These are phyloP conservation scores for Sanghuangporus weigelae DNA, from an alignment of 1,284 basidiomycete genomes.

Conservation along the genomic window DNA sequence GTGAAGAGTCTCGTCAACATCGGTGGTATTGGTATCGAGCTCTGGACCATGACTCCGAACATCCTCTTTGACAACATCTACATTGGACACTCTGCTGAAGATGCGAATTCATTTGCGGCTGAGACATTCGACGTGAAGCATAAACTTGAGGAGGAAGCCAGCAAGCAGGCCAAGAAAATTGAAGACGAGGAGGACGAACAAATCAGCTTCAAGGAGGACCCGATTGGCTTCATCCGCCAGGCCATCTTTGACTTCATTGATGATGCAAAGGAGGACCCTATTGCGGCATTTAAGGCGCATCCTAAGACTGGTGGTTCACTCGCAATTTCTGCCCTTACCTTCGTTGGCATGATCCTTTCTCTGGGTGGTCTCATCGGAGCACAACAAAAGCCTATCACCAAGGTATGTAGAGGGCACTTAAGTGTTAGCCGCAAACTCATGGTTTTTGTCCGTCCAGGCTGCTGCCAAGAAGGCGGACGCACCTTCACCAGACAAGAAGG, in stretches of 20 bases:
- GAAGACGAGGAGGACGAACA: conserved; percentile 52
- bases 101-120: conserved; percentile 75
- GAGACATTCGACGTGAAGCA: conserved; percentile 88
- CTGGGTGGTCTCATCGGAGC: conserved; percentile 75
- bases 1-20: conserved; percentile 82
- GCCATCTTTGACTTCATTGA: conserved; percentile 74
- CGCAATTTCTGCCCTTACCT: conserved; percentile 63
- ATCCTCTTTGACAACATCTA: conserved; percentile 96
- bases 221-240: conserved; percentile 72
- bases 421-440: neutral
- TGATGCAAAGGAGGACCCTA: conserved; percentile 64
- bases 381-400: conserved; percentile 63
- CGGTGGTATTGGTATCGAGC: conserved; percentile 91
- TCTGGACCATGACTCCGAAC: conserved; percentile 99
- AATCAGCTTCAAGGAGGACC: conserved; percentile 64
- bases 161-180: conserved; percentile 37
- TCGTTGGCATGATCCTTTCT: conserved; percentile 80
- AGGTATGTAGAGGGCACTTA: conserved; percentile 31
- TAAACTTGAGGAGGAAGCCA: conserved; percentile 52
- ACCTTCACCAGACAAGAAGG: conserved; percentile 52
- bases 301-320: conserved; percentile 83
- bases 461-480: conserved; percentile 73
- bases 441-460: conserved; percentile 34
- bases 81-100: conserved; percentile 80
- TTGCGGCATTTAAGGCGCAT: conserved; percentile 71